phyloP scores from a whole-genome alignment of 2,329 filamentous ascomycete genomes.

The Hymenoscyphus fraxineus region DNA sequence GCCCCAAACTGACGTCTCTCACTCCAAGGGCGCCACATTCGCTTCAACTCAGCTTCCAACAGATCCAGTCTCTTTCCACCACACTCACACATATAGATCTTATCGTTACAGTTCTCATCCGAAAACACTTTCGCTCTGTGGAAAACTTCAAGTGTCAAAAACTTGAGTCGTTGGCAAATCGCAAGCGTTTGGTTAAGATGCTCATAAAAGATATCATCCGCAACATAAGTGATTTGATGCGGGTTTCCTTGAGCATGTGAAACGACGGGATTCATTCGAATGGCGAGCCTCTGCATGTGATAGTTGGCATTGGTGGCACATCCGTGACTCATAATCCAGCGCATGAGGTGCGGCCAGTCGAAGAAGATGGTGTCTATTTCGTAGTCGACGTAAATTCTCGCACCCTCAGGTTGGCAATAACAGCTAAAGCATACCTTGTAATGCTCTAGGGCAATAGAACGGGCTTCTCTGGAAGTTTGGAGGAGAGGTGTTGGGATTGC shows the following conservation, averaged over 20 bases:
- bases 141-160: not conserved
- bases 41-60: not conserved
- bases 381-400: not conserved
- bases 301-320: not conserved
- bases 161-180: not conserved
- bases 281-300: not conserved
- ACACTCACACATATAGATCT: too few species aligned
- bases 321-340: not conserved
- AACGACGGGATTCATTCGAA: not conserved
- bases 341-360: not conserved
- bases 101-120: not conserved
- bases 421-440: not conserved
- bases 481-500: not conserved
- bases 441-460: not conserved
- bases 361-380: not conserved
- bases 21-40: not conserved
- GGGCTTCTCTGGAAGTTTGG: not conserved
- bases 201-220: not conserved
- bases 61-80: not conserved
- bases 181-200: not conserved
- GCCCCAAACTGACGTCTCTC: not conserved
- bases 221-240: not conserved
- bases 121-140: not conserved
- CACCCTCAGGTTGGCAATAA: not conserved
- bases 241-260: not conserved